Evolutionary conservation across 768 basidiomycete genomes (phyloP), one percentile per base, ranked within the genome.

Genomic region (Botryobasidium botryosum): DNA sequence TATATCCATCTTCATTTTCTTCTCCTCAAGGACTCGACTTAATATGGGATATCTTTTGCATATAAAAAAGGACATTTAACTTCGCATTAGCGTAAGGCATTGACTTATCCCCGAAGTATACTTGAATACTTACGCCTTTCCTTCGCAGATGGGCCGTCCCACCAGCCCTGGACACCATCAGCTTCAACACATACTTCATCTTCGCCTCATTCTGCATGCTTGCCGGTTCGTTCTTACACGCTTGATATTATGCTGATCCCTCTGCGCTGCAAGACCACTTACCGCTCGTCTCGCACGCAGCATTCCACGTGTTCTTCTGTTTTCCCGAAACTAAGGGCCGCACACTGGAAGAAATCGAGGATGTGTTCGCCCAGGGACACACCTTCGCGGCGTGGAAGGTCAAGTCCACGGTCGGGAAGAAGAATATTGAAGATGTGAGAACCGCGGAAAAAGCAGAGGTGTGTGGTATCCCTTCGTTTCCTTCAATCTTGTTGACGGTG

Each of bases 301-400:
- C n/a, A n/a, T 28, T 50, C 29, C 79, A 82, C 52, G 64, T 83
- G 48, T 64, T 77, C 55, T 82, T 84, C 69, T 77, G 77, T 68
- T 84, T 72, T 68, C 82, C 80, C 10, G 82, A 84, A 38, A 50
- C 49, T 12, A 51, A 48, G 40, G 49, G 54, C 5, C 44, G 78
- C 0, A 71, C 77, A 2, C 69, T 85, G 6, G 82, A 85, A 59
- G 81, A 85, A 59, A 68, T 84, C 33, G 82, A 85, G 56, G 80
- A 76, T 4, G 71, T 84, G 51, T 84, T 85, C 64, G 61, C 64
- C 4, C 71, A 75, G 52, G 79, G 78, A 0, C 72, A 84, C 52
- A 56, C 60, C 26, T 84, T 77, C 61, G 65, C 73, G 15, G 79
- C 82, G 4, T 84, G 82, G 81, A 69, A 68, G 26, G 44, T 55